These are phyloP conservation scores for Pseudotsuga menziesii DNA, from an alignment of 75 land plant genomes.

Conservation along the genomic window DNA sequence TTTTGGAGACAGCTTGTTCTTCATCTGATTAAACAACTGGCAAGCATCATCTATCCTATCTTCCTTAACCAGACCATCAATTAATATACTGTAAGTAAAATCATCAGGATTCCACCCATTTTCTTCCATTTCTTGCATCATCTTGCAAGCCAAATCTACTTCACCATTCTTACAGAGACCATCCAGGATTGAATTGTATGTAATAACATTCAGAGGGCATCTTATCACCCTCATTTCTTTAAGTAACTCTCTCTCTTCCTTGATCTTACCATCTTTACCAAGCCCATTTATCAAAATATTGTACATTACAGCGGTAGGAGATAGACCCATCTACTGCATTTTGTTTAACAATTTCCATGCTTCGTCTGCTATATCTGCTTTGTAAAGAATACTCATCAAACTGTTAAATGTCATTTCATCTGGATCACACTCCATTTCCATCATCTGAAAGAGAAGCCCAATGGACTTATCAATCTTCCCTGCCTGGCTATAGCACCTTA, in stretches of 20 bases:
- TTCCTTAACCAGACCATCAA: constrained; percentile 61
- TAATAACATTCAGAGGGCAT: constrained; percentile 51
- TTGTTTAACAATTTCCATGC: constrained; percentile 34
- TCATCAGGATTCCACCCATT: constrained; percentile 64
- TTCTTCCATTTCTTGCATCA: constrained; percentile 47
- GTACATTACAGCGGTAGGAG: constrained; percentile 55
- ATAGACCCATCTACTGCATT: constrained; percentile 30
- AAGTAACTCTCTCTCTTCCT: constrained; percentile 48
- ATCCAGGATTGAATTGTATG: constrained; percentile 66
- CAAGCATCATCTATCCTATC: constrained; percentile 53
- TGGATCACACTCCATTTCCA: constrained; percentile 14
- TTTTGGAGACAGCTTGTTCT: constrained; percentile 50
- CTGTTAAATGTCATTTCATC: constrained; percentile 14
- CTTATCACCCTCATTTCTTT: constrained; percentile 38
- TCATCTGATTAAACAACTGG: constrained; percentile 72
- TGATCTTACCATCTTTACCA: constrained; percentile 56
- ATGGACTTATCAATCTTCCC: constrained; percentile 41
- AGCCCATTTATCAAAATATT: constrained; percentile 69
- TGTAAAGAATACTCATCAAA: constrained; percentile 22
- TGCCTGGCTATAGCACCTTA: constrained; percentile 32
- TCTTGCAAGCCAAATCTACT: constrained; percentile 50
- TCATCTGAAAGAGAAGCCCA: constrained; percentile 27
- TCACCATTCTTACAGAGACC: constrained; percentile 58
- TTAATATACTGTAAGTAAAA: constrained; percentile 65
- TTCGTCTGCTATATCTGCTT: constrained; percentile 31